Evolutionary conservation across 1,284 basidiomycete genomes (phyloP).

Genomic region (Microbotryum intermedium): DNA sequence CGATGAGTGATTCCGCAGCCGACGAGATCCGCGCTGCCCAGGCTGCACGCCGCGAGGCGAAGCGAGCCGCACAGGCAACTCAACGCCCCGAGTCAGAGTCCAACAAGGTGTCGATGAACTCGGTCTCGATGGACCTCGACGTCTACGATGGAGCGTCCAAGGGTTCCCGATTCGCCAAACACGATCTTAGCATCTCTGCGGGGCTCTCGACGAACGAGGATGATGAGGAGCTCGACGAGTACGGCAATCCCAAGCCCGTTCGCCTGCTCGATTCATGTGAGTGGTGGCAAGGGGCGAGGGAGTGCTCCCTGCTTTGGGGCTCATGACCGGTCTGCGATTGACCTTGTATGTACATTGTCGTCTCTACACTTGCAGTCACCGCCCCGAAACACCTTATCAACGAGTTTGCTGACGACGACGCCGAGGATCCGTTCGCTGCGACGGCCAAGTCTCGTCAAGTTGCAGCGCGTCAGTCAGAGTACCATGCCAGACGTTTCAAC

Average conservation of each 20-base stretch:
- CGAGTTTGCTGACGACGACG: slow-evolving; percentile 81
- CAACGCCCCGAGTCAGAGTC: slow-evolving; percentile 7
- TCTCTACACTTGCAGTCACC: slow-evolving; percentile 46
- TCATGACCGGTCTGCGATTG: background rate
- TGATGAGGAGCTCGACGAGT: slow-evolving; percentile 16
- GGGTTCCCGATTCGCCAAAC: slow-evolving; percentile 16
- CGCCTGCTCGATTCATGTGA: slow-evolving; percentile 26
- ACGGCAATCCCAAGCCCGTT: slow-evolving; percentile 6
- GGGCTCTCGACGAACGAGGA: background rate
- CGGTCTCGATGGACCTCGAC: slow-evolving; percentile 5
- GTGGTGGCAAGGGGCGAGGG: background rate
- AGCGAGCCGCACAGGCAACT: slow-evolving; percentile 2
- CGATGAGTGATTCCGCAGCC: slow-evolving; percentile 19
- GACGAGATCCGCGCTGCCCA: slow-evolving; percentile 26
- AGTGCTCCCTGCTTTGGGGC: background rate
- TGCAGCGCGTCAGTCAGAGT: slow-evolving; percentile 86
- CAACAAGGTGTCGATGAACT: slow-evolving; percentile 4
- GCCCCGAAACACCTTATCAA: slow-evolving; percentile 88
- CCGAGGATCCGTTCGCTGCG: slow-evolving; percentile 91
- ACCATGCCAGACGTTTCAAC: slow-evolving; percentile 85
- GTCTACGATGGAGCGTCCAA: slow-evolving; percentile 10
- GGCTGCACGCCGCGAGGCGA: slow-evolving; percentile 16
- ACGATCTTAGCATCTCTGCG: slow-evolving; percentile 8
- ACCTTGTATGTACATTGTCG: background rate
- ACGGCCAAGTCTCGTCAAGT: slow-evolving; percentile 88